Conservation (phyloP, 2,329 filamentous ascomycete genomes). For the Trichoderma sp. region DNA sequence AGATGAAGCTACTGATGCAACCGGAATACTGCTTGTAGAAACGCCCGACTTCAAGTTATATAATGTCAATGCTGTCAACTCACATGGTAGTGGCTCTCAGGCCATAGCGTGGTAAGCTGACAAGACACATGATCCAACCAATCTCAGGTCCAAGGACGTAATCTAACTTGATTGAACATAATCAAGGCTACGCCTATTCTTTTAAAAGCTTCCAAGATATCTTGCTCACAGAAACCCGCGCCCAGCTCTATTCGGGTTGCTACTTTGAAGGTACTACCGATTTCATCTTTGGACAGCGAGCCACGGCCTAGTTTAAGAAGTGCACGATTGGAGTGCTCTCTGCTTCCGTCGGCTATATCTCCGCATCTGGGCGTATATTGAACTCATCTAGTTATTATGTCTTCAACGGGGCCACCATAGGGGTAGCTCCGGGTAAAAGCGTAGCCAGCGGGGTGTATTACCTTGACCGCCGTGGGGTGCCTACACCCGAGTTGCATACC, state of each 20-base stretch:
- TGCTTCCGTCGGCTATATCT: not conserved
- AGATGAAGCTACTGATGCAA: not conserved
- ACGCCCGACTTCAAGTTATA: not conserved
- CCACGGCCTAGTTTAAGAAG: not conserved
- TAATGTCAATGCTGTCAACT: not conserved
- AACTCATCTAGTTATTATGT: not conserved
- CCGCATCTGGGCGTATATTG: not conserved
- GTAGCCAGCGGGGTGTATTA: not conserved
- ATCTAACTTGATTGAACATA: not conserved
- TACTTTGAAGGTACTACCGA: not conserved
- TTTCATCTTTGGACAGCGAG: not conserved
- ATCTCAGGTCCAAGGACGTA: not conserved
- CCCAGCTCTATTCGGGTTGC: not conserved
- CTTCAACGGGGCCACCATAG: not conserved
- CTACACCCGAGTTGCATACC: not conserved
- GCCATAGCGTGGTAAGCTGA: not conserved
- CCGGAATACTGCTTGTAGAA: not conserved
- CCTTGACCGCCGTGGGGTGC: not conserved
- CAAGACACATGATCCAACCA: not conserved
- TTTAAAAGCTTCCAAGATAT: not conserved
- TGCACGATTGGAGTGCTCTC: not conserved
- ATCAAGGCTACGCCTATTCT: not conserved
- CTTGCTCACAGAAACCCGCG: not conserved
- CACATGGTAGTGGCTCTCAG: not conserved
- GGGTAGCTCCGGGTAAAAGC: not conserved